phyloP scores from a whole-genome alignment of 306 rosid genomes.

The Ormosia semicastrata region DNA sequence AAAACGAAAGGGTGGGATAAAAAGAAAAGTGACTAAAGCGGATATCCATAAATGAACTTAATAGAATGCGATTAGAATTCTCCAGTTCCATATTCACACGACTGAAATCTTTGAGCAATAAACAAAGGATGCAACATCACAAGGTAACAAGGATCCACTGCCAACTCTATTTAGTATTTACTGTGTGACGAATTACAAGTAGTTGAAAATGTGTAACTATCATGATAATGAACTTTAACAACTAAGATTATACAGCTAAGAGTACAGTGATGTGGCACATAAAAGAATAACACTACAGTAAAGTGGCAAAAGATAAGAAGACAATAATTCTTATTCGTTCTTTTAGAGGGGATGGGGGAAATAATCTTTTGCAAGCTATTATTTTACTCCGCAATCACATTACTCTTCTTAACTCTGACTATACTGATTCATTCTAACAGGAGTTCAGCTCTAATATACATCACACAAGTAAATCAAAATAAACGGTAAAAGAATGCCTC shows the following conservation, averaged over 20 bases:
- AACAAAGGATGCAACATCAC: background rate
- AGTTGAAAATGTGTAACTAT: background rate
- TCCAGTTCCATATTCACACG: background rate
- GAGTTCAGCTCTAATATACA: conserved; percentile 59
- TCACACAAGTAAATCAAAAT: conserved; percentile 37
- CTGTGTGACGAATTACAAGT: background rate
- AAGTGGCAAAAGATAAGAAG: conserved; percentile 10
- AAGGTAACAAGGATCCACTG: background rate
- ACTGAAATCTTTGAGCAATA: background rate
- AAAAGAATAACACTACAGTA: background rate
- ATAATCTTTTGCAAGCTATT: conserved; percentile 33
- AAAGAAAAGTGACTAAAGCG: too few relatives aligned
- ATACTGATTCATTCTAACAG: conserved; percentile 49
- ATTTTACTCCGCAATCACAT: conserved; percentile 51
- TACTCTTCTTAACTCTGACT: conserved; percentile 58
- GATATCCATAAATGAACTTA: too few relatives aligned
- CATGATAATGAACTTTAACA: conserved; percentile 18
- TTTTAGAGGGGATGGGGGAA: background rate
- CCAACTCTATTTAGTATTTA: background rate
- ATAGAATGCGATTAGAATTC: background rate
- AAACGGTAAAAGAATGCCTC: conserved; percentile 53
- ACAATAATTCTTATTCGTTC: conserved; percentile 25
- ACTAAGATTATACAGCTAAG: conserved; percentile 14
- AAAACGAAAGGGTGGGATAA: background rate
- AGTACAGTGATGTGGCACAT: background rate